Evolutionary conservation across 2,329 filamentous ascomycete genomes (phyloP).

Genomic region (Orbilia ellipsospora): DNA sequence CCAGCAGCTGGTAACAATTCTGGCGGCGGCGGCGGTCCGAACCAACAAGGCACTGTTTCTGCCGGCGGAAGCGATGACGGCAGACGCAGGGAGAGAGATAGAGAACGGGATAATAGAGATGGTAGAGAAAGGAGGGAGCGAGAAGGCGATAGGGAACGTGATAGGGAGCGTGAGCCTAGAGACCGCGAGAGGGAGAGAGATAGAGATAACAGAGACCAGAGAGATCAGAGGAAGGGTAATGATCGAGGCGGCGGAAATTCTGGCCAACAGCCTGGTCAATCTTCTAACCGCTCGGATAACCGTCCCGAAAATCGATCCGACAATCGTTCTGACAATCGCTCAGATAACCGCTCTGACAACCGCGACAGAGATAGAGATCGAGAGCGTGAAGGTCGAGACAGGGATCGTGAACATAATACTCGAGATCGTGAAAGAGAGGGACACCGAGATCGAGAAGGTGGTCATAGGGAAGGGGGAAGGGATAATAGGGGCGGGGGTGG

Average conservation of each 20-base stretch:
- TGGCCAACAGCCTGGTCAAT: slow-evolving; percentile 15
- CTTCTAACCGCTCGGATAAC: slow-evolving; percentile 3
- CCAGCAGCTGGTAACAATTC: slow-evolving; percentile 20
- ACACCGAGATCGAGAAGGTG: slow-evolving; percentile 44
- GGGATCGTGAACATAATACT: slow-evolving; percentile 38
- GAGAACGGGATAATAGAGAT: slow-evolving; percentile 41
- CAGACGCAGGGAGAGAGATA: slow-evolving; percentile 54
- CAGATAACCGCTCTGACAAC: slow-evolving; percentile 15
- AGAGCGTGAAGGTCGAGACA: slow-evolving; percentile 38
- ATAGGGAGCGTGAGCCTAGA: slow-evolving; percentile 54
- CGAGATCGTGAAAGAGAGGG: slow-evolving; percentile 29
- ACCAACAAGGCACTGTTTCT: slow-evolving; percentile 29
- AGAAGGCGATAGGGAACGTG: slow-evolving; percentile 56
- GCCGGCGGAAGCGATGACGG: slow-evolving; percentile 55
- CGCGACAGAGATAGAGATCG: slow-evolving; percentile 33
- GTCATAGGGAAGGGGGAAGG: slow-evolving; percentile 32
- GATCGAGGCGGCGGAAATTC: slow-evolving; percentile 13
- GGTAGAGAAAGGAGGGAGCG: slow-evolving; percentile 46
- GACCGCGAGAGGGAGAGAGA: slow-evolving; percentile 57
- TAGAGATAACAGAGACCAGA: slow-evolving; percentile 35
- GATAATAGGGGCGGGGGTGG: slow-evolving; percentile 21
- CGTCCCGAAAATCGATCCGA: too few species aligned
- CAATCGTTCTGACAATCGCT: slow-evolving; percentile 10
- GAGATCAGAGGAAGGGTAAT: slow-evolving; percentile 9
- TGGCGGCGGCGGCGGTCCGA: not conserved